Conservation (phyloP, 345 rosid species). For the Psidium friedrichsthalianum region DNA sequence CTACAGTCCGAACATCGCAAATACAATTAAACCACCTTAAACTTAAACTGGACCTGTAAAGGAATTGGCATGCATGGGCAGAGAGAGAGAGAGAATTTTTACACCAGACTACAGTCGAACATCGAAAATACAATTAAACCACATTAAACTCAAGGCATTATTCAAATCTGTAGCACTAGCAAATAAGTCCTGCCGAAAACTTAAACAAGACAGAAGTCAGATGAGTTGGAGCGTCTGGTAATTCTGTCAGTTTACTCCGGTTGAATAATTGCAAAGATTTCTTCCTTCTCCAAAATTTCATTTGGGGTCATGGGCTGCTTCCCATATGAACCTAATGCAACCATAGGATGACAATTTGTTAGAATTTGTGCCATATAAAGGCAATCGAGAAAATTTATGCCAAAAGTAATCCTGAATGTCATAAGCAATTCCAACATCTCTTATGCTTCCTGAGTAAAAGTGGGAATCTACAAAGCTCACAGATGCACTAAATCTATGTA, state of each 20-base stretch:
- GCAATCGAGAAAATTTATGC: not conserved
- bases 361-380: not conserved
- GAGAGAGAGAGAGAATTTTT: not conserved
- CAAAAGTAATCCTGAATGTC: not conserved
- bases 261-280: not conserved
- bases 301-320: not conserved
- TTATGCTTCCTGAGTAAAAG: not conserved
- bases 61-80: not conserved
- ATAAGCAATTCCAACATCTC: not conserved
- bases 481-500: not conserved
- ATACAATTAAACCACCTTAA: too few species aligned
- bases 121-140: not conserved
- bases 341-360: not conserved
- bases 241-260: not conserved
- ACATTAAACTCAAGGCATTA: not conserved
- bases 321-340: not conserved
- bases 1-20: too few species aligned
- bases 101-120: not conserved
- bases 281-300: not conserved
- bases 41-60: not conserved
- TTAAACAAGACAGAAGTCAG: not conserved
- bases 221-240: not conserved
- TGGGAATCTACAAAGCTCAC: not conserved
- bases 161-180: not conserved
- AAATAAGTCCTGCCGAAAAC: not conserved